These are phyloP conservation scores for Endotrypanum monterogeii DNA, from an alignment of 208 protist genomes.

Conservation along the genomic window DNA sequence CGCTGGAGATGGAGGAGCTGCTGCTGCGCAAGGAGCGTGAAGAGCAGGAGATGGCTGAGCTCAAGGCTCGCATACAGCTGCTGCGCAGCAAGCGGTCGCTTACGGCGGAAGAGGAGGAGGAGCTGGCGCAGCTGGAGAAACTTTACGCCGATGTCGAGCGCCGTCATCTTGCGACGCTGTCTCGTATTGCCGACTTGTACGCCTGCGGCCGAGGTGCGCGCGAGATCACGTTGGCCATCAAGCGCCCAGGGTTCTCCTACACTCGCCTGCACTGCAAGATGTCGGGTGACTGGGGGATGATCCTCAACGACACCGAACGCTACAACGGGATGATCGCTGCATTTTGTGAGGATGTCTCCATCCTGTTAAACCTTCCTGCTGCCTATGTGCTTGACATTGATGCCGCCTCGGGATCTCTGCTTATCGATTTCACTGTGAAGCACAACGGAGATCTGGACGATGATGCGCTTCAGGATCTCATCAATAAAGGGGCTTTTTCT, in stretches of 20 bases:
- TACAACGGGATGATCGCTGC: conserved; percentile 43
- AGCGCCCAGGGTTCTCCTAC: conserved; percentile 46
- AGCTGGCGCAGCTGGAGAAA: conserved; percentile 69
- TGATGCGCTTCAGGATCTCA: conserved; percentile 63
- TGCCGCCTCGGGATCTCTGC: conserved; percentile 40
- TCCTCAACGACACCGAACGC: conserved; percentile 50
- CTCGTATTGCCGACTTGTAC: conserved; percentile 62
- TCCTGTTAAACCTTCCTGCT: conserved; percentile 43
- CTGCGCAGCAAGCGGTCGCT: conserved; percentile 46
- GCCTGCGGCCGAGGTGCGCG: conserved; percentile 59
- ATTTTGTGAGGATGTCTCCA: conserved; percentile 47
- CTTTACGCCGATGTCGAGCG: conserved; percentile 49
- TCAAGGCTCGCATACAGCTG: conserved; percentile 51
- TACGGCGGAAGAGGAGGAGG: conserved; percentile 72
- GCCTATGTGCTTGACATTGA: conserved; percentile 57
- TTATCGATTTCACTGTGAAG: conserved; percentile 69
- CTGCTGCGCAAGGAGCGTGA: conserved; percentile 47
- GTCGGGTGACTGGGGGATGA: conserved; percentile 59
- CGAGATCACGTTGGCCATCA: conserved; percentile 50
- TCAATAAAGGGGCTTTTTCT: conserved; percentile 62
- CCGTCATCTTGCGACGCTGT: conserved; percentile 54
- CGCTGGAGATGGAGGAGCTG: conserved; percentile 66
- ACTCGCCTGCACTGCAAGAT: conserved; percentile 67
- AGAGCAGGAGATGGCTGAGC: conserved; percentile 64
- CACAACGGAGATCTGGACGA: conserved; percentile 62